These are phyloP conservation scores for Neonectria ditissima DNA, from an alignment of 2,329 filamentous ascomycete species.

Conservation along the genomic window DNA sequence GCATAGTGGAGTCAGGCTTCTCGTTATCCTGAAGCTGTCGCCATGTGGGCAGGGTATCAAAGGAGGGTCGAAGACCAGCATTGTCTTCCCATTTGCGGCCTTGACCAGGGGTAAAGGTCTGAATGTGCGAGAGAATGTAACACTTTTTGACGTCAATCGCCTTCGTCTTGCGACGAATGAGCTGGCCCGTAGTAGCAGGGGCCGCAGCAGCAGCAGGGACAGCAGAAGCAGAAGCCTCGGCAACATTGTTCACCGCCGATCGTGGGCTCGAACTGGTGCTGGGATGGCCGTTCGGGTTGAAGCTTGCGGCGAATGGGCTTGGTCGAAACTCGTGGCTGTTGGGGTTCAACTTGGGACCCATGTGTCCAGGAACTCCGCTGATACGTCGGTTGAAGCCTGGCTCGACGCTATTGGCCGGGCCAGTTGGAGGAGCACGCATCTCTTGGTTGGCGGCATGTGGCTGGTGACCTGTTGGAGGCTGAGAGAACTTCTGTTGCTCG, in stretches of 20 bases:
- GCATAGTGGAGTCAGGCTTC: constrained; percentile 73
- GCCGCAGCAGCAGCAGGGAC: constrained; percentile 36
- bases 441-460: constrained; percentile 69
- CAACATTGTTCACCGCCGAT: constrained; percentile 66
- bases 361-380: constrained; percentile 63
- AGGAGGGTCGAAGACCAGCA: constrained; percentile 85
- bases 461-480: constrained; percentile 56
- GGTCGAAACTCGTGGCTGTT: constrained; percentile 85
- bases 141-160: constrained; percentile 79
- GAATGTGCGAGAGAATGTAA: constrained; percentile 65
- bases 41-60: constrained; percentile 89
- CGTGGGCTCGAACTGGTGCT: constrained; percentile 80
- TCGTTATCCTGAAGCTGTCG: constrained; percentile 78
- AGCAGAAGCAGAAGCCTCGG: constrained; percentile 52
- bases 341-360: constrained; percentile 70
- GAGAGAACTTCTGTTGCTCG: constrained; percentile 64
- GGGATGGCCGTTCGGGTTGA: constrained; percentile 77
- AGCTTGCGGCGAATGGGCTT: constrained; percentile 81
- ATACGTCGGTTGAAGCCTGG: constrained; percentile 65
- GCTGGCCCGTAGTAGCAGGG: constrained; percentile 51
- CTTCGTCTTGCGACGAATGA: constrained; percentile 78
- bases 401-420: constrained; percentile 72
- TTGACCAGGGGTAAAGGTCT: constrained; percentile 64
- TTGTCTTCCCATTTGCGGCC: constrained; percentile 78
- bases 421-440: constrained; percentile 77